Base-by-base conservation (phyloP, 495 filamentous ascomycete species). In the Xylaria nigripes region DNA sequence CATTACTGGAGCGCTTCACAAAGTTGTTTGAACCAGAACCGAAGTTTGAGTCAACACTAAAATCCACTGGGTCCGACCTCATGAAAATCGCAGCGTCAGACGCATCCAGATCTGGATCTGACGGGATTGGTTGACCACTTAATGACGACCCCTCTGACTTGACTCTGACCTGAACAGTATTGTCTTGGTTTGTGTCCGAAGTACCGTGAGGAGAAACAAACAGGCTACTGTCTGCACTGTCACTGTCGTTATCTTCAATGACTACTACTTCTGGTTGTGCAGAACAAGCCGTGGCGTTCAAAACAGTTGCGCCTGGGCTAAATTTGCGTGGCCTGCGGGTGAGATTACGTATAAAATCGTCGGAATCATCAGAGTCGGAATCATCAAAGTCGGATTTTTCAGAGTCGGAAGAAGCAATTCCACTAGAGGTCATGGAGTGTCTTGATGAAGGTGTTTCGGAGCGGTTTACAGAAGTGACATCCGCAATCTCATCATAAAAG, bases 401-500 rank as follows among this genome's bases (percentile, higher is more conserved):
- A 25, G 23, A 54, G 21, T 25, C 62, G 44, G 51, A 30, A 21
- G 8, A 10, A 21, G 38, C 5, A 29, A 8, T n/a, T 63, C 58
- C 29, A 61, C 24, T n/a, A 21, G 48, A 50, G n/a, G 16, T 22
- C 0, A 9, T 21, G 15, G 29, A 53, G 15, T 18, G 24, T 10
- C 13, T 29, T 12, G 32, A 48, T 3, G 46, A 36, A 13, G 60
- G 44, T 24, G 51, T 56, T 0, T 53, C 50, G 0, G 60, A 57
- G 18, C 51, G 52, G 15, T 24, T 27, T 4, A 22, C 23, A 15
- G n/a, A 40, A 22, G 45, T 38, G 24, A 46, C 54, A 6, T 47
- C 24, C 3, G 41, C 55, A 0, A 19, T 40, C 0, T 63, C 61
- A 15, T 58, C 51, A 36, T 67, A 74, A 45, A 65, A 60, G 1